A percentile compares a stretch with the other conserved stretches of the same genome.
Evolutionary conservation across 2,329 filamentous ascomycete species (phyloP).

Genomic region (Nothopassalora personata): DNA sequence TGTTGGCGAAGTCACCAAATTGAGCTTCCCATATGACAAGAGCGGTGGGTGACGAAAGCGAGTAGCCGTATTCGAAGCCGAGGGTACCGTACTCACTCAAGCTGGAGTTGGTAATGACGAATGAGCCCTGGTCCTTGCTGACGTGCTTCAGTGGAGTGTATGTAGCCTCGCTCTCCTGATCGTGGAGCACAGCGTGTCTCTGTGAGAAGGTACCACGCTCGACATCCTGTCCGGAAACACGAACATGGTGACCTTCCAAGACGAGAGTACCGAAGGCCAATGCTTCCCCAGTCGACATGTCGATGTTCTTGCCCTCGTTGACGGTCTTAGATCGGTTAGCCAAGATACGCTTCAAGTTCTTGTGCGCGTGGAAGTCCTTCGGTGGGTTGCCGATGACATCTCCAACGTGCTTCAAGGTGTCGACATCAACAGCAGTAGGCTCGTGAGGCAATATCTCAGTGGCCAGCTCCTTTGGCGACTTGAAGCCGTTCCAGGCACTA

Average conservation of each 20-base stretch:
- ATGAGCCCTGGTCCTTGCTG: constrained; percentile 85
- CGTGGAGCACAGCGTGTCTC: constrained; percentile 93
- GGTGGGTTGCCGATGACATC: constrained; percentile 72
- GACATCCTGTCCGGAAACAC: constrained; percentile 96
- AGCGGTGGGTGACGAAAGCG: constrained; percentile 89
- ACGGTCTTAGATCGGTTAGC: constrained; percentile 85
- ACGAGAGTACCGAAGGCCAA: constrained; percentile 89
- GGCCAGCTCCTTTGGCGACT: constrained; percentile 94
- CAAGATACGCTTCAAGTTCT: constrained; percentile 95
- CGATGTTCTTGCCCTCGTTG: constrained; percentile 85
- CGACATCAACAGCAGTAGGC: constrained; percentile 70
- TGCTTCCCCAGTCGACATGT: constrained; percentile 96
- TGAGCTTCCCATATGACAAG: constrained; percentile 99
- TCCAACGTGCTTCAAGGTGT: constrained; percentile 75
- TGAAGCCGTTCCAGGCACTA: constrained; percentile 98
- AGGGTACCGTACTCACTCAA: constrained; percentile 68
- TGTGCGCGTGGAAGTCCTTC: constrained; percentile 82
- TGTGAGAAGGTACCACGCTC: constrained; percentile 99
- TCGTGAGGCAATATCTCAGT: constrained; percentile 90
- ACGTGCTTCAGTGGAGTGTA: constrained; percentile 90
- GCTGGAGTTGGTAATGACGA: constrained; percentile 96
- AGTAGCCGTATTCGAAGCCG: constrained; percentile 98
- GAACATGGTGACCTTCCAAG: constrained; percentile 90
- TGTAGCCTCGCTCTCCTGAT: constrained; percentile 88
- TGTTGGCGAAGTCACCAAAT: constrained; percentile 99